Evolutionary conservation across 31 red algal species (phyloP), one percentile per base, ranked within the genome.

Genomic region (Pterothamnion heteromorphum): DNA sequence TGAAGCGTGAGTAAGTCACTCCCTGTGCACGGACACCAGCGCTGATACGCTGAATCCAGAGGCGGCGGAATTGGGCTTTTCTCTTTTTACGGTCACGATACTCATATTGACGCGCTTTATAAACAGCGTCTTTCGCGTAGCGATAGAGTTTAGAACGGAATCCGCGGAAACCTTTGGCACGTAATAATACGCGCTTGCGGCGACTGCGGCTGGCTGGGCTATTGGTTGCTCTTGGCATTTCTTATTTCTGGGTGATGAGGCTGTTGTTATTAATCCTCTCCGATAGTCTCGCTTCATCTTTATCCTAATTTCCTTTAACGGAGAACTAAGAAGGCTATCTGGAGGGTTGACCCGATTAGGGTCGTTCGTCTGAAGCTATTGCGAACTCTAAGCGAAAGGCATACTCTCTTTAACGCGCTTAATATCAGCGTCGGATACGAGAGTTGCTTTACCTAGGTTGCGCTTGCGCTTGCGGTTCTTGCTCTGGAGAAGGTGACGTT

Each of bases 171-270:
- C 51, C 51, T n/a, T 64, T 64, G 51, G 51, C 51, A 64, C 51
- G 51, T 64, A 64, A n/a, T 9, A 64, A n/a, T 18, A 64, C 51
- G 9, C 51, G 9, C 51, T 64, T 64, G n/a, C 51, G 51, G n/a
- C 51, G 51, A n/a, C 14, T n/a, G 51, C 51, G 51, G 51, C 51
- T 64, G 9, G 51, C 51, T n/a, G 51, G 51, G n/a, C 51, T 64
- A 64, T 64, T 64, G 51, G 51, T 64, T 64, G 51, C 51, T 64
- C 51, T 64, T 64, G 51, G 51, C 51, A 64, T 64, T 64, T 64
- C 51, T 64, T 64, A 18, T 64, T 18, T 64, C n/a, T n/a, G 14
- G n/a, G 51, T 64, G 51, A 64, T 18, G 9, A 64, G 51, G n/a
- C n/a, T 64, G 51, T 64, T 64, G 9, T 64, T 64, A 64, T 64